These are phyloP conservation scores for Pterocarpus santalinus DNA, from an alignment of 306 rosid species.

Conservation along the genomic window DNA sequence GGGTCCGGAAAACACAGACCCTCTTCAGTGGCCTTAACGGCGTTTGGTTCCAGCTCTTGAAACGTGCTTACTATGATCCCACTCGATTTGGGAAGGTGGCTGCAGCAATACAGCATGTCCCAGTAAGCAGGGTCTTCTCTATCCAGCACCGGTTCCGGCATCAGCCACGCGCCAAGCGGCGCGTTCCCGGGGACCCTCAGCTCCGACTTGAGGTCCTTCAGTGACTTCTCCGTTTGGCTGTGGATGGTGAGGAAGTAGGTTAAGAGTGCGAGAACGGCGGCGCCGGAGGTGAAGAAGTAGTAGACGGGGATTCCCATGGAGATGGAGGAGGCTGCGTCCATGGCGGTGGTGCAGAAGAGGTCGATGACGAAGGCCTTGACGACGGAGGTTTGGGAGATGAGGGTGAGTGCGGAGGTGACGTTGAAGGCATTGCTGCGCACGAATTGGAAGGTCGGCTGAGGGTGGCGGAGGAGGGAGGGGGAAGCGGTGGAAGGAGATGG, in stretches of 20 bases:
- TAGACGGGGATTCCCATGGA: slow-evolving; percentile 26
- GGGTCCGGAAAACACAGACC: slow-evolving; percentile 39
- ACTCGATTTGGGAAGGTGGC: neutral
- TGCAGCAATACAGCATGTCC: slow-evolving; percentile 40
- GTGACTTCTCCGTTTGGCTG: neutral
- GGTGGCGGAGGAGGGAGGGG: neutral
- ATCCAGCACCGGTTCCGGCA: slow-evolving; percentile 35
- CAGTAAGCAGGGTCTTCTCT: slow-evolving; percentile 43
- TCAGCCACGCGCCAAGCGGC: slow-evolving; percentile 1
- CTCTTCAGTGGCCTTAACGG: slow-evolving; percentile 28
- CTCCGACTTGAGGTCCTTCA: slow-evolving; percentile 41
- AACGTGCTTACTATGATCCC: slow-evolving; percentile 48
- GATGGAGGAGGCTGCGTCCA: neutral
- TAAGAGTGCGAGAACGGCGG: slow-evolving; percentile 19
- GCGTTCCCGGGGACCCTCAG: slow-evolving; percentile 37
- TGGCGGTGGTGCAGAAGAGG: slow-evolving; percentile 37
- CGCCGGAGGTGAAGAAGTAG: slow-evolving; percentile 49
- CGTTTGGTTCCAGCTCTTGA: slow-evolving; percentile 25
- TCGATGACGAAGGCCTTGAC: slow-evolving; percentile 41
- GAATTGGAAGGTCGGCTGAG: neutral
- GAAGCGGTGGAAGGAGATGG: slow-evolving; percentile 30
- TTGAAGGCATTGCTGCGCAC: slow-evolving; percentile 9
- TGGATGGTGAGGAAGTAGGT: slow-evolving; percentile 42
- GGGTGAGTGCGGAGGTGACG: slow-evolving; percentile 20
- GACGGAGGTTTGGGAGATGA: neutral